Percentiles rank a stretch among this genome's conserved stretches.
phyloP scores from a whole-genome alignment of 225 moss, liverwort and hornwort species.

The Sphagnum tenellum region DNA sequence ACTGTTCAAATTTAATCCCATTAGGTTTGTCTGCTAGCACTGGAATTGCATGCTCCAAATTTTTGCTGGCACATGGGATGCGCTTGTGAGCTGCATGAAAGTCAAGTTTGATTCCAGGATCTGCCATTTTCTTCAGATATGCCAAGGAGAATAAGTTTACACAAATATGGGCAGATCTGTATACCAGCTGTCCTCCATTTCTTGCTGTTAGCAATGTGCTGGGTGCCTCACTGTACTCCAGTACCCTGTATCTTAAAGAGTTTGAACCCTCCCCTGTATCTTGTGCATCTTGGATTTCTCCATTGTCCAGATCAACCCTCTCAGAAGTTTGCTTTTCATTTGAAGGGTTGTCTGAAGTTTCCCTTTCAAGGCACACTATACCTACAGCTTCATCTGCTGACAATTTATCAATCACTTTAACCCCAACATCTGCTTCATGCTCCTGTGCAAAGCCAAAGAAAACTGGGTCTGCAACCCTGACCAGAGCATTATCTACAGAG shows the following conservation, averaged over 20 bases:
- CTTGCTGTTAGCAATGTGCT: slow-evolving; percentile 38
- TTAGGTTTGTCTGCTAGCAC: slow-evolving; percentile 48
- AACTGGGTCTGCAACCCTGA: slow-evolving; percentile 83
- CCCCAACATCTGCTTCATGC: slow-evolving; percentile 56
- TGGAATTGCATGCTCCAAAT: slow-evolving; percentile 21
- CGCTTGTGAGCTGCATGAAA: slow-evolving; percentile 76
- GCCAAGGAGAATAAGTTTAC: slow-evolving; percentile 82
- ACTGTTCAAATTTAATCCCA: slow-evolving; percentile 79
- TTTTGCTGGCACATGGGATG: slow-evolving; percentile 41
- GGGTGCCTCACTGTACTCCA: slow-evolving; percentile 80
- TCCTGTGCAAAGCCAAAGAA: slow-evolving; percentile 79
- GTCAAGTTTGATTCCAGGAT: slow-evolving; percentile 27
- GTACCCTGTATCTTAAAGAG: slow-evolving; percentile 40
- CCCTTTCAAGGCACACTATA: slow-evolving; percentile 47
- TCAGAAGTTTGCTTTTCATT: no score
- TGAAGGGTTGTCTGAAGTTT: neutral
- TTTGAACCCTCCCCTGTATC: neutral
- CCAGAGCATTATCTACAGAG: slow-evolving; percentile 78
- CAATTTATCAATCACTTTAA: slow-evolving; percentile 62
- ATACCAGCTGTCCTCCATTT: slow-evolving; percentile 47
- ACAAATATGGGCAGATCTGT: slow-evolving; percentile 83
- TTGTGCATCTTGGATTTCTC: neutral
- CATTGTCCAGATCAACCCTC: neutral
- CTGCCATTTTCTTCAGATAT: slow-evolving; percentile 42
- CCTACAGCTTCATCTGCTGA: slow-evolving; percentile 77